phyloP scores from a whole-genome alignment of 1,284 basidiomycete species.

The Schizopora paradoxa region DNA sequence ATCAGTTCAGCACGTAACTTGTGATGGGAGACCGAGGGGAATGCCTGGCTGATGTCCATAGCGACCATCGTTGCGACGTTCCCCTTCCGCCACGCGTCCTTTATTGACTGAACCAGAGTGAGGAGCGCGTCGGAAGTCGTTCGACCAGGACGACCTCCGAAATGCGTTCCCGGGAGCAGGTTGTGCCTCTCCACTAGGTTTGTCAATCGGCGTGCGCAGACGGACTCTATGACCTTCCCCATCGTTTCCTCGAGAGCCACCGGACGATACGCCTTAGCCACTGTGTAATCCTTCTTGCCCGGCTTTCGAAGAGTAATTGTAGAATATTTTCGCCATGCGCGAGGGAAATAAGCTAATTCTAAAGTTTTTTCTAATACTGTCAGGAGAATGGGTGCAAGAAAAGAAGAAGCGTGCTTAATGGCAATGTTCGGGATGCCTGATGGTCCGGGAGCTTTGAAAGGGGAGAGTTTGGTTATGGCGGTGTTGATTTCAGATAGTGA shows the following conservation, averaged over 20 bases:
- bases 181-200: constrained; percentile 1
- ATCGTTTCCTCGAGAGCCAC: constrained; percentile 19
- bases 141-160: constrained; percentile 16
- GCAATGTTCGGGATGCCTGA: constrained; percentile 26
- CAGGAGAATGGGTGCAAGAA: background rate
- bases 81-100: constrained; percentile 10
- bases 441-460: constrained; percentile 24
- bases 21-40: constrained; percentile 10
- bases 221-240: constrained; percentile 17
- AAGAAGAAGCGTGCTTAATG: constrained; percentile 10
- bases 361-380: background rate
- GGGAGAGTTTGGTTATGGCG: constrained; percentile 19
- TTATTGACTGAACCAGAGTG: constrained; percentile 6
- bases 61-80: constrained; percentile 10
- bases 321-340: constrained; percentile 5
- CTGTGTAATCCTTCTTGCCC: constrained; percentile 16
- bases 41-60: constrained; percentile 13
- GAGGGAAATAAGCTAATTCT: constrained; percentile 6
- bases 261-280: constrained; percentile 19
- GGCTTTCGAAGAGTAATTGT: constrained; percentile 20
- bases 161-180: constrained; percentile 16
- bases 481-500: constrained; percentile 23
- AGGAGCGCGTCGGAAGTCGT: constrained; percentile 18
- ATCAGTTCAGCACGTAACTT: too few species aligned
- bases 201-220: constrained; percentile 11